These are phyloP conservation scores for Ogataea glucozyma DNA, from an alignment of 805 yeast genomes.

Conservation along the genomic window DNA sequence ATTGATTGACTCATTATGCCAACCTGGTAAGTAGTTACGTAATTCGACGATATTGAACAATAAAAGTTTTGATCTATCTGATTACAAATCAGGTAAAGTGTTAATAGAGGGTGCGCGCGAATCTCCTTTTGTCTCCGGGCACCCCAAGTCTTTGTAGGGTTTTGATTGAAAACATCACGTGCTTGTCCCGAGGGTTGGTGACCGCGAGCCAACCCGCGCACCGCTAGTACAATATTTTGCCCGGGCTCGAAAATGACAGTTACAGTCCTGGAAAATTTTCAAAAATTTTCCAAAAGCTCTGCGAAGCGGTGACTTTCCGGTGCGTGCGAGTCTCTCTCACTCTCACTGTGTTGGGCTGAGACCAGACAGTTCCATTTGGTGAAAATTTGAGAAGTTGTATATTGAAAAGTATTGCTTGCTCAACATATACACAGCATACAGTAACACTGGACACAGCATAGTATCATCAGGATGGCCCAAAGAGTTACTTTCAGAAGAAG, in stretches of 20 bases:
- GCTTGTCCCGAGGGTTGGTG: neutral
- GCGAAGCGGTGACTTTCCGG: conserved; percentile 10
- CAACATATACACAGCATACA: conserved; percentile 6
- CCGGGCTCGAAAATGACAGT: conserved; percentile 6
- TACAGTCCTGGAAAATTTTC: conserved; percentile 5
- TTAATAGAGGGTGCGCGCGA: too few species aligned
- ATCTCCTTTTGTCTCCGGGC: too few species aligned
- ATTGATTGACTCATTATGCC: too few species aligned
- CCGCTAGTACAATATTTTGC: conserved; percentile 1
- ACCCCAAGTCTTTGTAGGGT: too few species aligned
- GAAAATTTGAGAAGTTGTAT: neutral
- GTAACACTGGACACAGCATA: conserved; percentile 15
- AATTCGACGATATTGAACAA: too few species aligned
- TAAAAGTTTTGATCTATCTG: too few species aligned
- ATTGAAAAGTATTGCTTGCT: too few species aligned
- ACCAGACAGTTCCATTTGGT: neutral
- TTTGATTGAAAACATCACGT: conserved; percentile 5
- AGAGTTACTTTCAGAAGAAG: conserved; percentile 99
- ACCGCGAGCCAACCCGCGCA: conserved; percentile 1
- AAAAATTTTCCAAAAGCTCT: conserved; percentile 14
- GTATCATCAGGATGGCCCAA: conserved; percentile 76
- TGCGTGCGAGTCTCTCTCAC: conserved; percentile 1
- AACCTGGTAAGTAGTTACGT: too few species aligned
- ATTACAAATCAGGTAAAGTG: too few species aligned
- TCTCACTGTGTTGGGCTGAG: conserved; percentile 1